Evolutionary conservation across 345 rosid genomes (phyloP).

Genomic region (Hibiscus mutabilis): DNA sequence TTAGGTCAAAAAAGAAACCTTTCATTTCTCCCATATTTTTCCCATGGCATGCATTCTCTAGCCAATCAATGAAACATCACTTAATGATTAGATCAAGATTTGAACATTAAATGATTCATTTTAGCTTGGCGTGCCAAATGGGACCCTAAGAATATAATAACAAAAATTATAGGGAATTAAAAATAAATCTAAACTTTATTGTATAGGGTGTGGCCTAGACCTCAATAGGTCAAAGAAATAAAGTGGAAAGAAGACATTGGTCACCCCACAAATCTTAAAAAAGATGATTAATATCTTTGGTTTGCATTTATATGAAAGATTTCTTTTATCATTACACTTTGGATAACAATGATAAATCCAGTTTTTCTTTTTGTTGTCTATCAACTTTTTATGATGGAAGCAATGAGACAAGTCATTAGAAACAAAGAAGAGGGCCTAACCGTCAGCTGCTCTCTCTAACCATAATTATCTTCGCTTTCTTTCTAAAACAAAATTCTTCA

Average conservation of each 20-base stretch:
- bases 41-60: slow-evolving; percentile 15
- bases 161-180: no score
- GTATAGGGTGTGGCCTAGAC: slow-evolving; percentile 3
- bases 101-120: slow-evolving; percentile 22
- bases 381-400: neutral
- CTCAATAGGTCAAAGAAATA: slow-evolving; percentile 11
- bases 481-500: no score
- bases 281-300: slow-evolving; percentile 17
- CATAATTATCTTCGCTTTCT: no score
- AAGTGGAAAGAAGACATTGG: neutral
- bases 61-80: slow-evolving; percentile 17
- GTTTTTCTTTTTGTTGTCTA: neutral
- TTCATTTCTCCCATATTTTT: neutral
- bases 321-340: neutral
- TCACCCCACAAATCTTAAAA: slow-evolving; percentile 19
- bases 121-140: slow-evolving; percentile 25
- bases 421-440: no score
- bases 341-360: neutral
- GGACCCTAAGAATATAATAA: slow-evolving; percentile 7
- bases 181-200: neutral
- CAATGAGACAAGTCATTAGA: no score
- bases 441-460: no score
- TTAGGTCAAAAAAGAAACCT: slow-evolving; percentile 17
- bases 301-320: slow-evolving; percentile 6
- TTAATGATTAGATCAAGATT: slow-evolving; percentile 7